These are phyloP conservation scores for Thelephora terrestris DNA, from an alignment of 1,284 basidiomycete genomes.

Conservation along the genomic window DNA sequence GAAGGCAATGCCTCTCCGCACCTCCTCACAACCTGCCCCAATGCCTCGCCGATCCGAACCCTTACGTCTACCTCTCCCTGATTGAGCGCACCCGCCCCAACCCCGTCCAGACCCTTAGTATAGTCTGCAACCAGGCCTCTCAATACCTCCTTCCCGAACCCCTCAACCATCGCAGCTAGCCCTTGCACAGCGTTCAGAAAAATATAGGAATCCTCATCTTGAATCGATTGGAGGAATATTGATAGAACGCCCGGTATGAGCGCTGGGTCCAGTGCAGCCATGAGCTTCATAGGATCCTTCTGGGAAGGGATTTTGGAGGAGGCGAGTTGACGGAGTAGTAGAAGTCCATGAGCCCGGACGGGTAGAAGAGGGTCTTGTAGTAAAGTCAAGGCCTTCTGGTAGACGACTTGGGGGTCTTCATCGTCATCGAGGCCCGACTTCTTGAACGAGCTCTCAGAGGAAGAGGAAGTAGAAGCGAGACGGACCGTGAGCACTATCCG, in stretches of 20 bases:
- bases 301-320: conserved; percentile 22
- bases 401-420: conserved; percentile 38
- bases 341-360: conserved; percentile 89
- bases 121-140: conserved; percentile 58
- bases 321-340: conserved; percentile 74
- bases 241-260: conserved; percentile 79
- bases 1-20: conserved; percentile 62
- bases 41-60: conserved; percentile 82
- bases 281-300: conserved; percentile 11
- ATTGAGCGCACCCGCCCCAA: conserved; percentile 37
- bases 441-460: conserved; percentile 18
- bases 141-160: conserved; percentile 67
- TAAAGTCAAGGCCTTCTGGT: conserved; percentile 81
- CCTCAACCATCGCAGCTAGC: conserved; percentile 72
- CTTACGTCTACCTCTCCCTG: conserved; percentile 68
- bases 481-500: conserved; percentile 75
- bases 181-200: conserved; percentile 93
- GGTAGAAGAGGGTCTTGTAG: conserved; percentile 90
- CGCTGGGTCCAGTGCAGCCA: conserved; percentile 38
- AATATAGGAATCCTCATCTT: conserved; percentile 92
- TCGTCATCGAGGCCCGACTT: conserved; percentile 21
- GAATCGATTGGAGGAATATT: conserved; percentile 78
- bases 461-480: conserved; percentile 44
- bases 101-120: conserved; percentile 38
- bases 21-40: conserved; percentile 69